Evolutionary conservation across 176 grass and related monocot species (phyloP).

Genomic region (Aegilops tauschii): DNA sequence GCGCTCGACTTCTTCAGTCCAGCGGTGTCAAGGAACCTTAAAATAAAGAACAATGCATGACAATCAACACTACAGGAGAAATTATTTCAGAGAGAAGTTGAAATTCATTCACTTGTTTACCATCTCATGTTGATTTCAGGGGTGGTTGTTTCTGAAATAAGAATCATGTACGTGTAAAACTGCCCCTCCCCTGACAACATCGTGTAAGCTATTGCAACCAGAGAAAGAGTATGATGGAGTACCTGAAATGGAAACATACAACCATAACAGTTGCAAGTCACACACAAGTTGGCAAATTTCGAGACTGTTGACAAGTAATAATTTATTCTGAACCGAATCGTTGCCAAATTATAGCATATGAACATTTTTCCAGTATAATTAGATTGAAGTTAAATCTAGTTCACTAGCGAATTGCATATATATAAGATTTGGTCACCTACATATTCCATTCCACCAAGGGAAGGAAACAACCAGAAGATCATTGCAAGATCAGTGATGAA

Average conservation of each 20-base stretch:
- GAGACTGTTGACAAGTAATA: not conserved
- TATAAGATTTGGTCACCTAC: constrained; percentile 44
- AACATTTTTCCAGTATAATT: not conserved
- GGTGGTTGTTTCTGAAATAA: constrained; percentile 87
- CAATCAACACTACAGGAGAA: constrained; percentile 8
- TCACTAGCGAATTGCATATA: constrained; percentile 7
- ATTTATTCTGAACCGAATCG: not conserved
- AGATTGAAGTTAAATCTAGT: constrained; percentile 17
- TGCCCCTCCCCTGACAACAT: constrained; percentile 90
- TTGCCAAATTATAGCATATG: not conserved
- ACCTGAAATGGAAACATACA: constrained; percentile 55
- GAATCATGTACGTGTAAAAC: constrained; percentile 88
- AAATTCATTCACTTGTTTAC: constrained; percentile 39
- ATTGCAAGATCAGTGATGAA: constrained; percentile 88
- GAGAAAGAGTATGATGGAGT: constrained; percentile 81
- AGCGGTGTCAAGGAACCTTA: constrained; percentile 95
- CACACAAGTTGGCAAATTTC: not conserved
- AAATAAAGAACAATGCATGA: constrained; percentile 35
- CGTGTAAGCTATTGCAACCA: constrained; percentile 77
- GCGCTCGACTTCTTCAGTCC: constrained; percentile 83
- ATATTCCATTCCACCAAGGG: constrained; percentile 97
- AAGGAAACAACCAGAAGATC: constrained; percentile 95
- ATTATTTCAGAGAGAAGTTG: not conserved
- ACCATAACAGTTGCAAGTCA: constrained; percentile 23
- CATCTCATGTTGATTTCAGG: constrained; percentile 90